Evolutionary conservation across 441 rosid species (phyloP).

Genomic region (Mallotus japonicus): DNA sequence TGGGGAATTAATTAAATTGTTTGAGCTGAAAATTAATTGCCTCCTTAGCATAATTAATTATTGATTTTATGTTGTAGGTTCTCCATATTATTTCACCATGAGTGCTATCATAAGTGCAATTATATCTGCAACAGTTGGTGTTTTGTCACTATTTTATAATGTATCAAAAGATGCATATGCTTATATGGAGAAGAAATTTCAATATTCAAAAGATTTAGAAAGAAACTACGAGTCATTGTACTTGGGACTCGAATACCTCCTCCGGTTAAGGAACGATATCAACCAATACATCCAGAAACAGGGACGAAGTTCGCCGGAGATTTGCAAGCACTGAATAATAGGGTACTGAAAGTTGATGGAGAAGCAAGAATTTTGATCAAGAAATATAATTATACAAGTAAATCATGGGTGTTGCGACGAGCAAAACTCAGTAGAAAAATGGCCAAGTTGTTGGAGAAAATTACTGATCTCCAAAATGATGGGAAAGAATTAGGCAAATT

Average conservation of each 20-base stretch:
- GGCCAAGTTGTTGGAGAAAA: slow-evolving; percentile 1
- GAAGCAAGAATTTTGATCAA: slow-evolving; percentile 7
- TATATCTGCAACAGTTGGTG: neutral
- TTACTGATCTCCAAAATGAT: neutral
- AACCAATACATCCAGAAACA: neutral
- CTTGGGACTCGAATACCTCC: neutral
- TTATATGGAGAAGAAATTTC: neutral
- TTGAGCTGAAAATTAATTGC: too few species aligned
- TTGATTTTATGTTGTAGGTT: too few species aligned
- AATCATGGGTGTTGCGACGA: slow-evolving; percentile 5
- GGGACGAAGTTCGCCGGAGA: neutral
- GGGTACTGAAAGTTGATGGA: neutral
- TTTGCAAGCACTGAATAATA: neutral
- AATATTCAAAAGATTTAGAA: neutral
- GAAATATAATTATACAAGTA: neutral
- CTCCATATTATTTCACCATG: too few species aligned
- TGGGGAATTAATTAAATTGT: too few species aligned
- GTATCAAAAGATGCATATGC: neutral
- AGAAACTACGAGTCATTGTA: neutral
- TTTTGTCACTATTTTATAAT: neutral
- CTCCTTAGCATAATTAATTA: neutral
- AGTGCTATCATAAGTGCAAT: too few species aligned
- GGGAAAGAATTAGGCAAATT: neutral
- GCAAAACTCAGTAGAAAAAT: slow-evolving; percentile 15
- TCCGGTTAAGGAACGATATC: neutral